Evolutionary conservation across 2,329 filamentous ascomycete genomes (phyloP).

Genomic region (Fusarium continuum): DNA sequence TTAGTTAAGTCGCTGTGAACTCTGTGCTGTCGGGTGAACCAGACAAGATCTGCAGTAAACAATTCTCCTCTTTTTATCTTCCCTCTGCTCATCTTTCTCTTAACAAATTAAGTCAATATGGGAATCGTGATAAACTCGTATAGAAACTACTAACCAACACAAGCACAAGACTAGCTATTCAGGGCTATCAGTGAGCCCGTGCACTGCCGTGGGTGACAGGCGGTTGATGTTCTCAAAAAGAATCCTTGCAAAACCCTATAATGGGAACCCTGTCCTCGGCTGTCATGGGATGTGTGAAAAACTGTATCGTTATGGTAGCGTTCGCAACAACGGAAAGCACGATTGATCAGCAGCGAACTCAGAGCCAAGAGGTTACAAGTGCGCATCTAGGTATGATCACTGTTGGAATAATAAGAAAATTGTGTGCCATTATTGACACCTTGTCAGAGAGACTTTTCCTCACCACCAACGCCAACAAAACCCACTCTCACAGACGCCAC

Average conservation of each 20-base stretch:
- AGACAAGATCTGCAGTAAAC: slow-evolving; percentile 1
- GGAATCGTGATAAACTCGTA: neutral
- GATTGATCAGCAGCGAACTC: neutral
- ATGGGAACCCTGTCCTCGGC: neutral
- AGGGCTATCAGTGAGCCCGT: neutral
- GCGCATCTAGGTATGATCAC: too few relatives aligned
- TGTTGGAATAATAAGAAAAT: neutral
- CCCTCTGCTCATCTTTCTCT: neutral
- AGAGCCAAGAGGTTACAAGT: neutral
- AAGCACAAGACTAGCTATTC: neutral
- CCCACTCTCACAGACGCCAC: slow-evolving; percentile 1
- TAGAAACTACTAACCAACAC: neutral
- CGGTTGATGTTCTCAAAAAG: neutral
- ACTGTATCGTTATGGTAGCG: neutral
- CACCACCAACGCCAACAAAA: neutral
- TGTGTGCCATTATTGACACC: neutral
- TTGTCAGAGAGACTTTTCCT: neutral
- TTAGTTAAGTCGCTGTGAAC: slow-evolving; percentile 1
- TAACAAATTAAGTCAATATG: neutral
- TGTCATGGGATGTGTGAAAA: slow-evolving; percentile 20
- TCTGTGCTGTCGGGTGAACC: slow-evolving; percentile 23
- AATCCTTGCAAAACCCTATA: neutral
- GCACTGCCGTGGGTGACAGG: neutral
- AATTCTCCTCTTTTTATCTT: neutral
- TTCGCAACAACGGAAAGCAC: neutral